Base-by-base conservation (phyloP, 495 filamentous ascomycete species). In the Penicillium diatomitis region DNA sequence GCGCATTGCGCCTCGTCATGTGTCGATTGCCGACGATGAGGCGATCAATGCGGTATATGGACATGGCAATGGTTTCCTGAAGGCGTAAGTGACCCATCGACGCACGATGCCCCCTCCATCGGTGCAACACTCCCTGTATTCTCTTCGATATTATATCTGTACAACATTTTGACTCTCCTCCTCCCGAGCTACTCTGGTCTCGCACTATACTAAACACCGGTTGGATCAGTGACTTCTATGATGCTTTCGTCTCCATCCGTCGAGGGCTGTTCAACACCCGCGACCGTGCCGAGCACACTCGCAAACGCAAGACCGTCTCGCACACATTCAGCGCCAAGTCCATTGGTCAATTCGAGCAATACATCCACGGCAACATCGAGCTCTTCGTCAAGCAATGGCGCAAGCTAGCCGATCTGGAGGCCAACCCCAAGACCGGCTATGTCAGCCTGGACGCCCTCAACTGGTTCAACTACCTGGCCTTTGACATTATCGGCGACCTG, bases 381-480 rank as follows among this genome's bases (percentile, higher is more conserved):
- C 66, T 79, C 29, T 84, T 95, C 42, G 84, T 86, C 8, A 71
- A 70, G 49, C 83, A 88, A 62, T 88, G 86, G 84, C 84, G 85
- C 58, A 64, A 66, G 11, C 56, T 88, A 3, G 56, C 67, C 8
- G 55, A 70, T 3, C 58, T 64, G 1, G 78, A 51, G 65, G 70
- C 46, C 57, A 75, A 62, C 54, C 67, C 69, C 10, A 64, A 65
- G 49, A 70, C 62, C 38, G 71, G 69, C 20, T 87, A 75, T 56
- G 76, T 72, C 7, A 72, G 80, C 48, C 66, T 95, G 40, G 88
- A 95, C 59, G 85, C 82, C 41, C 75, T 96, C 30, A 77, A 89
- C 60, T 96, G 90, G 90, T 92, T 91, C 77, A 96, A 96, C 69
- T 95, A 86, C 64, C 77, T 95, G 7, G 90, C 90, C 38, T 96